Conservation (phyloP, 2,329 filamentous ascomycete genomes). For the Podosphaera fusca region DNA sequence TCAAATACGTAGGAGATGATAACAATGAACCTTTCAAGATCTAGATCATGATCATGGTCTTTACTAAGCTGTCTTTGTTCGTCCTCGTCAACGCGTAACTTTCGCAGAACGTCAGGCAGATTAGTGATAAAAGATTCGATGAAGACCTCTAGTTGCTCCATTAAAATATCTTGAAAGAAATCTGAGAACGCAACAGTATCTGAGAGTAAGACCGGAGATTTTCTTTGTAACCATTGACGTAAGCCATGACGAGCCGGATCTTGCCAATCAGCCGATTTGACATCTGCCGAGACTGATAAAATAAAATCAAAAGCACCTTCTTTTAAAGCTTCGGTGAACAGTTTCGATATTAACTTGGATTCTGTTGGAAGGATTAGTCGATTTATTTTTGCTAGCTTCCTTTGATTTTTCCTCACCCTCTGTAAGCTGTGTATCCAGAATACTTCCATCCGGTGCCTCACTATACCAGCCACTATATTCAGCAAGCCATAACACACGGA, state of each 20-base stretch:
- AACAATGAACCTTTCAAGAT: conserved; percentile 75
- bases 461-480: conserved; percentile 83
- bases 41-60: conserved; percentile 40
- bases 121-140: conserved; percentile 87
- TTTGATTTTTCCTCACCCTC: conserved; percentile 19
- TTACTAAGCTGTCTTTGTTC: conserved; percentile 53
- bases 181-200: conserved; percentile 47
- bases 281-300: conserved; percentile 60
- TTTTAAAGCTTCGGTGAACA: conserved; percentile 55
- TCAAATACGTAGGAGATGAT: conserved; percentile 86
- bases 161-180: conserved; percentile 48
- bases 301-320: conserved; percentile 88
- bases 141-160: conserved; percentile 67
- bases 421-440: conserved; percentile 40
- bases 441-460: conserved; percentile 38
- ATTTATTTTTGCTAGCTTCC: background rate
- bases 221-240: conserved; percentile 60
- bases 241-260: conserved; percentile 69
- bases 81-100: conserved; percentile 71
- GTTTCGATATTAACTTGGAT: conserved; percentile 44
- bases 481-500: conserved; percentile 68
- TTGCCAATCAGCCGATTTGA: conserved; percentile 63
- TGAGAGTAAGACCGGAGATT: conserved; percentile 43
- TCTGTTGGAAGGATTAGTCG: conserved; percentile 22
- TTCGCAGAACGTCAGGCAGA: conserved; percentile 75